Conservation (phyloP, 129 eudicot genomes). For the Arctium minus region DNA sequence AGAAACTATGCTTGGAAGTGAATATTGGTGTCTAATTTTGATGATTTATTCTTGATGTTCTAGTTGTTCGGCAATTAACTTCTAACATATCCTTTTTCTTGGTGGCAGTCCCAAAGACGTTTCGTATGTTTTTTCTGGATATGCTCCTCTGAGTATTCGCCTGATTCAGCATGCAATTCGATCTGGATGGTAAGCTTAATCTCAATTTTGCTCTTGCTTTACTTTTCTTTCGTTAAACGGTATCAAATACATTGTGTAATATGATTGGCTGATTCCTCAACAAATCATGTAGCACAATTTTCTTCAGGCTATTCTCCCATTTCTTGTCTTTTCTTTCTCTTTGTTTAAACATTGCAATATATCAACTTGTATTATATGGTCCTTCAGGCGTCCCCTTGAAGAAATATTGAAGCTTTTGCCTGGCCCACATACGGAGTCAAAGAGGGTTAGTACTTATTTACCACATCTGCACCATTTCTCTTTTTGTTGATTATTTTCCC, state of each 20-base stretch:
- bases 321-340: not conserved
- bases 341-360: not conserved
- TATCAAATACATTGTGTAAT: not conserved
- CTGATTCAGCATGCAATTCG: constrained; percentile 95
- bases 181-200: constrained; percentile 78
- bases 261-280: not conserved
- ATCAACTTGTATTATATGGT: constrained; percentile 13
- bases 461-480: not conserved
- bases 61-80: not conserved
- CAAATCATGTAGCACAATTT: not conserved
- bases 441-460: constrained; percentile 49
- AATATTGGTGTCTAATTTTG: not conserved
- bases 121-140: constrained; percentile 94
- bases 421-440: constrained; percentile 84
- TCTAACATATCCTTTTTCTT: not conserved
- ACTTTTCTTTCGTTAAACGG: not conserved
- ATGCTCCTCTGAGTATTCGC: constrained; percentile 97
- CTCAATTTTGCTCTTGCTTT: not conserved
- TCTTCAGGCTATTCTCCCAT: not conserved
- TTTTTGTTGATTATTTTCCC: not conserved
- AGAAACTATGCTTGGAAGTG: not conserved
- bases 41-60: not conserved
- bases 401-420: constrained; percentile 89
- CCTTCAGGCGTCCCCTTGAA: constrained; percentile 86
- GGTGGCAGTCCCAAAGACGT: constrained; percentile 82